These are phyloP conservation scores for Annona squamosa DNA, from an alignment of 164 flowering plant species.

Conservation along the genomic window DNA sequence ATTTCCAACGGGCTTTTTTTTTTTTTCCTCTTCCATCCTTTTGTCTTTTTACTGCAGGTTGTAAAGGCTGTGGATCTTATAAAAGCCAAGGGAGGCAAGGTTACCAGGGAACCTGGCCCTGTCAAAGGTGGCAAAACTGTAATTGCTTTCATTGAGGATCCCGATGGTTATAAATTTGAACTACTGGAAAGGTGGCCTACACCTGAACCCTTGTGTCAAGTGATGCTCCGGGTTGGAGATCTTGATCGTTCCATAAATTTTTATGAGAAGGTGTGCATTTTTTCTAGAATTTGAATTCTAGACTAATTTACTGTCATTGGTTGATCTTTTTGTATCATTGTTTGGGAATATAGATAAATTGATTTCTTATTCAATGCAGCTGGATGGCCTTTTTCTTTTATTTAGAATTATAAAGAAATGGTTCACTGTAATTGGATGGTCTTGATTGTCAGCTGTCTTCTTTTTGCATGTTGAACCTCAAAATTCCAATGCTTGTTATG, in stretches of 20 bases:
- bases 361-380: too few species aligned
- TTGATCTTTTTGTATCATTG: neutral
- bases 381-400: neutral
- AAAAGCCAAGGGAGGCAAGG: constrained; percentile 96
- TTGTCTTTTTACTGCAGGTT: constrained; percentile 35
- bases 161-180: constrained; percentile 98
- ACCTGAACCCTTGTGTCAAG: constrained; percentile 96
- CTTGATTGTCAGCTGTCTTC: neutral
- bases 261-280: constrained; percentile 71
- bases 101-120: constrained; percentile 95
- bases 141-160: constrained; percentile 95
- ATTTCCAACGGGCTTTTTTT: neutral
- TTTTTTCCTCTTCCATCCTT: neutral
- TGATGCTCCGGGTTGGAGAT: constrained; percentile 98
- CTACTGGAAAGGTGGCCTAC: constrained; percentile 93
- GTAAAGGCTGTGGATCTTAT: constrained; percentile 82
- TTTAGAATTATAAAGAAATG: neutral
- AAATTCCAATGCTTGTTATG: neutral
- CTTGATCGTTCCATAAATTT: constrained; percentile 81
- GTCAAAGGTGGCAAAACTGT: constrained; percentile 96
- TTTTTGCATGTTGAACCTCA: neutral
- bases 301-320: too few species aligned
- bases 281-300: too few species aligned
- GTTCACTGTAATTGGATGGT: neutral
- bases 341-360: too few species aligned